Base-by-base conservation (phyloP, 1,284 basidiomycete genomes). In the Sanguinoderma infundibulare region DNA sequence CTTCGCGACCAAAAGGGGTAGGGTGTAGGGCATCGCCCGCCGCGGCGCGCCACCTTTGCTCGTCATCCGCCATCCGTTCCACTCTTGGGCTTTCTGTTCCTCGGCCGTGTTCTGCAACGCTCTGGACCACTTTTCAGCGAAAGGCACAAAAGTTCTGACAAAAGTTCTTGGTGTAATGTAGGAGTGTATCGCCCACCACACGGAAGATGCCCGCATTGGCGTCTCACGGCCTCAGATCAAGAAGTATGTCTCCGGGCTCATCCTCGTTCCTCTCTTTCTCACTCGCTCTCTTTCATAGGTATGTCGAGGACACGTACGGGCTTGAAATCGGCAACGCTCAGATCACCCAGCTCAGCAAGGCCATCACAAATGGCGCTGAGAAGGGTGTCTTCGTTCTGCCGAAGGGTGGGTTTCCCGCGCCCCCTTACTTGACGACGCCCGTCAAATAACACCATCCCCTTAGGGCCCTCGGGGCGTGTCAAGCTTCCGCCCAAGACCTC, bases 161-260 rank as follows among this genome's bases (percentile, higher is more conserved):
- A 35, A 51, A 34, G 30, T 22, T 22, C 20, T 36, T 35, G 38
- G 49, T 24, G 28, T 20, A 51, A 35, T 55, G 65, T 77, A 91
- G 90, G 94, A 96, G 81, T 94, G 92, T 71, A 93, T 97, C 77
- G 77, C 83, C 65, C 84, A 81, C 57, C 81, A 90, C 77, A 83
- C 86, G 28, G 91, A 92, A 39, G 93, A 95, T 64, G 87, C 91
- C 63, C 92, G 95, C 67, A 74, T 77, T 64, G 95, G 95, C 75
- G 93, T 96, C 67, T 96, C 94, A 70, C 91, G 95, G 59, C 92
- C 91, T 62, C 88, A 91, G 73, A 94, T 98, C 80, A 97, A 97
- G 87, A 96, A 95, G 95, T 90, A 74, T 56, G 73, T 70, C 46
- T 49, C 46, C 35, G 39, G 15, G n/a, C 53, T 6, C 53, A 24